Evolutionary conservation across 2,329 filamentous ascomycete species (phyloP).

Genomic region (Fusarium sp.): DNA sequence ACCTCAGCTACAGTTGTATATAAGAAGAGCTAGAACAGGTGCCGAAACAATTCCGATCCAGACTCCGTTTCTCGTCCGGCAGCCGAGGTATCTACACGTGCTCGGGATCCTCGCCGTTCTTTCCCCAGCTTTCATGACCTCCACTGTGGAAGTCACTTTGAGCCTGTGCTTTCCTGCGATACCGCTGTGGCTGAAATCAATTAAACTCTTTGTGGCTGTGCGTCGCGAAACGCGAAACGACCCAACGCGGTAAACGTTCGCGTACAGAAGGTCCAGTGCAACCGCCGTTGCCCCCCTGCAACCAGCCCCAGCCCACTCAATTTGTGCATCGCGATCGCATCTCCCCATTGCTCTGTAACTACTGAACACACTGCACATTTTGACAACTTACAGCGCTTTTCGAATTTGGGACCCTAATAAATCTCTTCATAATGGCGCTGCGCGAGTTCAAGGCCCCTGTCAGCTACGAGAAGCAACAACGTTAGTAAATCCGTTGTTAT

Average conservation of each 20-base stretch:
- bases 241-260: slow-evolving; percentile 49
- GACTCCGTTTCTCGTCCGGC: slow-evolving; percentile 38
- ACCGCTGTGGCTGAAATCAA: slow-evolving; percentile 45
- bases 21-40: slow-evolving; percentile 16
- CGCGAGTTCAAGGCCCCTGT: slow-evolving; percentile 82
- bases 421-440: slow-evolving; percentile 78
- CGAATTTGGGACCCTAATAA: slow-evolving; percentile 33
- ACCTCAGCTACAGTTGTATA: slow-evolving; percentile 26
- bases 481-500: slow-evolving; percentile 60
- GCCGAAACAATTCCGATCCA: slow-evolving; percentile 40
- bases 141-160: background rate
- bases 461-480: slow-evolving; percentile 88
- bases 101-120: slow-evolving; percentile 47
- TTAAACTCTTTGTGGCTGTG: slow-evolving; percentile 47
- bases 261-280: slow-evolving; percentile 29
- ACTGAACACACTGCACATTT: slow-evolving; percentile 18
- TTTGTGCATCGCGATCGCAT: slow-evolving; percentile 49
- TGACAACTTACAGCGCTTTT: slow-evolving; percentile 33
- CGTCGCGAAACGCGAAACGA: slow-evolving; percentile 52
- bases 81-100: slow-evolving; percentile 56
- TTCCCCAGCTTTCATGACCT: slow-evolving; percentile 29
- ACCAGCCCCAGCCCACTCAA: slow-evolving; percentile 50
- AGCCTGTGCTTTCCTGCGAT: slow-evolving; percentile 14
- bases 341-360: slow-evolving; percentile 25
- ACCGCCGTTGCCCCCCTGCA: slow-evolving; percentile 47